phyloP scores from a whole-genome alignment of 169 alveolate species.

The Eimeria maxima region DNA sequence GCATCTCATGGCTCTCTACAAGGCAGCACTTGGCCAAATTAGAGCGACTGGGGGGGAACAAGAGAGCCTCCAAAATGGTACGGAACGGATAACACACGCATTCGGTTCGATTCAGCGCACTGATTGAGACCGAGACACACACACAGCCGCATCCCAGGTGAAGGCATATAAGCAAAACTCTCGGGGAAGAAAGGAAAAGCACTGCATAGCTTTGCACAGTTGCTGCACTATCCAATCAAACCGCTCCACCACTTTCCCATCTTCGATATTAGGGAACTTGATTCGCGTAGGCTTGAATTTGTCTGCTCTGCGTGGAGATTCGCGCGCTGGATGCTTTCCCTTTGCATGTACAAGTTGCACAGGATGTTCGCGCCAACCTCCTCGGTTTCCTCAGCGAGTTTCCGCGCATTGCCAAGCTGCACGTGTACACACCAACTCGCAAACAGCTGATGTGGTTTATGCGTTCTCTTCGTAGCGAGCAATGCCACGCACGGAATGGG shows the following conservation, averaged over 20 bases:
- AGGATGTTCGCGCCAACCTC: constrained; percentile 69
- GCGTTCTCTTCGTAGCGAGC: background rate
- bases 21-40: background rate
- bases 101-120: background rate
- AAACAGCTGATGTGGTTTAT: background rate
- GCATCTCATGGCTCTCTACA: background rate
- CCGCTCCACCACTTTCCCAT: constrained; percentile 79
- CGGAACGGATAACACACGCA: background rate
- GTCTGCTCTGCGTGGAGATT: constrained; percentile 66
- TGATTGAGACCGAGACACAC: background rate
- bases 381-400: constrained; percentile 76
- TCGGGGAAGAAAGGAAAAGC: background rate
- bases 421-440: background rate
- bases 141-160: background rate
- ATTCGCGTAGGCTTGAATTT: constrained; percentile 47
- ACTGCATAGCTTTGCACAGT: background rate
- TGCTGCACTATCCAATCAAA: constrained; percentile 51
- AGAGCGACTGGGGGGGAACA: background rate
- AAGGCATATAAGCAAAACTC: background rate
- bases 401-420: constrained; percentile 68
- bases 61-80: no score
- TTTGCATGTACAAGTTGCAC: constrained; percentile 73
- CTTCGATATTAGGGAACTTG: constrained; percentile 47
- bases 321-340: constrained; percentile 73
- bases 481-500: background rate